Evolutionary conservation across 805 yeast species (phyloP), one percentile per base, ranked within the genome.

Genomic region (Cyberlindnera lachancei): DNA sequence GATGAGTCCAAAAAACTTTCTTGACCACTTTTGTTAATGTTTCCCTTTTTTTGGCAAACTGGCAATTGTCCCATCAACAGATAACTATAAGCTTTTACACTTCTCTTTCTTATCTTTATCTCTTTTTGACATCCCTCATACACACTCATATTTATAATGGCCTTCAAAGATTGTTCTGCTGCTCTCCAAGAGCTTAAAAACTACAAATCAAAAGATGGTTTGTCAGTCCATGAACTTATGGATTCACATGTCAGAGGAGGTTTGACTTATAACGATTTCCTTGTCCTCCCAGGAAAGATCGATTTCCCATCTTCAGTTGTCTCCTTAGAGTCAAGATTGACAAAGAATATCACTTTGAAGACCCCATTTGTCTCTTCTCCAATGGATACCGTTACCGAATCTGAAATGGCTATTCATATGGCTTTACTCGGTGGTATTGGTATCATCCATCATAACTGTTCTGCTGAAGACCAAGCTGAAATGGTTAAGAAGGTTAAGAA

Each of bases 371-470:
- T 92, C 39, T 90, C 97, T 15, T 86, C 97, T 53, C 98, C 98
- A 50, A 92, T 92, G 98, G 98, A 92, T 66, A 92, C 98, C 30
- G 98, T 92, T 46, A 92, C 98, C 37, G 98, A 92, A 71, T 66
- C 87, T 42, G 84, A 79, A 40, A 92, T 92, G 98, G 98, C 98
- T 45, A 90, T 92, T 51, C 79, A 87, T 66, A 88, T 92, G 96
- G 96, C 98, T 48, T 75, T 92, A 47, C 74, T 88, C 52, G 98
- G 98, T 61, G 98, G 98, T 65, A 86, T 92, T 61, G 98, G 98
- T 76, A 84, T 92, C 56, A 79, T 92, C 52, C 98, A 92, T 64
- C 96, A 92, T 71, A 92, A 92, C 73, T 88, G 96, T 68, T 60
- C 95, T 37, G 73, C 94, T 38, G 97, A 90, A 35, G 97, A 87